These are phyloP conservation scores for Coemansia sp. DNA, from an alignment of 192 early-diverging fungal species.

Conservation along the genomic window DNA sequence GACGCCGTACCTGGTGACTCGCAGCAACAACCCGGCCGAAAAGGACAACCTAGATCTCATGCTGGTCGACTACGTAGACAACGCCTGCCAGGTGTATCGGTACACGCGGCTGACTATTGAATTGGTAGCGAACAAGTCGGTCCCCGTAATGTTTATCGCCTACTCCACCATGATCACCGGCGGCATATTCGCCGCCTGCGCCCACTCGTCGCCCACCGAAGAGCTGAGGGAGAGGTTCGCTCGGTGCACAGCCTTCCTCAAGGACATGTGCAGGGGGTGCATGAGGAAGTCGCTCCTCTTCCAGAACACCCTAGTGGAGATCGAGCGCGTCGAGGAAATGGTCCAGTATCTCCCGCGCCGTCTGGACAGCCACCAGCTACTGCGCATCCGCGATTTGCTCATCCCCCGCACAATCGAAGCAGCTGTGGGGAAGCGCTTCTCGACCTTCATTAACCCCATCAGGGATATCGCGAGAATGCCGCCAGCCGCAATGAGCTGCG, in stretches of 20 bases:
- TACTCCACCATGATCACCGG: constrained; percentile 39
- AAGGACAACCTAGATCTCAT: constrained; percentile 3
- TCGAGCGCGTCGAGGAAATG: constrained; percentile 34
- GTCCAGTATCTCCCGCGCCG: constrained; percentile 32
- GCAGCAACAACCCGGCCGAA: neutral
- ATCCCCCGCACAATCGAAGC: constrained; percentile 33
- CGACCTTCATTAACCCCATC: constrained; percentile 18
- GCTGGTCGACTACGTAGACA: constrained; percentile 27
- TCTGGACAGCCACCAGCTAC: constrained; percentile 13
- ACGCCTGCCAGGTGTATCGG: constrained; percentile 15
- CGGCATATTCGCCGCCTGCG: constrained; percentile 41
- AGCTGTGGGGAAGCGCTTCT: constrained; percentile 24
- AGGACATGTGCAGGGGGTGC: constrained; percentile 6
- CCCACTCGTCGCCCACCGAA: constrained; percentile 26
- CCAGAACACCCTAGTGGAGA: constrained; percentile 16
- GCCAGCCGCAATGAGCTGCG: neutral
- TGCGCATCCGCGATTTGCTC: constrained; percentile 19
- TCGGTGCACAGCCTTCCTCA: neutral
- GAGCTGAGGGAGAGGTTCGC: constrained; percentile 12
- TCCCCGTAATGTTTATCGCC: constrained; percentile 44
- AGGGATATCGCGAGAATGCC: constrained; percentile 5
- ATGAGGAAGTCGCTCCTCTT: constrained; percentile 26
- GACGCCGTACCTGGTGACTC: constrained; percentile 37
- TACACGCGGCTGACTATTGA: constrained; percentile 7
- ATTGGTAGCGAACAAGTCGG: constrained; percentile 12